Base-by-base conservation (phyloP, 1,139 yeast species). In the Yamadazyma membranifaciens region DNA sequence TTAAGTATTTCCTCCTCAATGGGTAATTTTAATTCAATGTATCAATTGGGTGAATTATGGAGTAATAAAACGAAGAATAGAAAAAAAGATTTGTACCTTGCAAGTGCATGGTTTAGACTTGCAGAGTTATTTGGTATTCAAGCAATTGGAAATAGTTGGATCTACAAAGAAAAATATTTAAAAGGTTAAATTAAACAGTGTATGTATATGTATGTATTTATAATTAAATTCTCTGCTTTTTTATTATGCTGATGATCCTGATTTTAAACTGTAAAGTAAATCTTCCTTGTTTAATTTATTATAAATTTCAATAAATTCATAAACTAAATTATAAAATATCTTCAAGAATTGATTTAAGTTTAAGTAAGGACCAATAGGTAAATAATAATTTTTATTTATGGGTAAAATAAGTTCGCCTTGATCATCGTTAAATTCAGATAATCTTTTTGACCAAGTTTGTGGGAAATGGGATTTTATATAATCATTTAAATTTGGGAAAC, bases 61-160 rank as follows among this genome's bases (percentile, higher is more conserved):
- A 67, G 79, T 48, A 70, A 74, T 30, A 80, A 76, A 50, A 74
- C 86, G 1, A 71, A 73, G 41, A 53, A 57, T 37, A 75, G 70
- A 37, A 81, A 80, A 59, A 82, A 80, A 52, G 87, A 87, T 55
- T 60, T 73, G 38, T 60, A 64, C 38, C 66, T 76, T 51, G 89
- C 95, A 2, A 87, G 94, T 2, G 78, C 81, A 10, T 81, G 91
- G 80, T 75, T 81, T 46, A 67, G 94, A 38, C 62, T 80, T 32
- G 84, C 88, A 17, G 91, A 81, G 40, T 65, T 73, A 12, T 73
- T 75, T 49, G 94, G 92, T 1, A 77, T 77, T 16, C 77, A 73
- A 49, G 65, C 82, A 45, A 77, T 83, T 29, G 91, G 91, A 1
- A 82, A 84, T 46, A 78, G 83, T 44, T 86, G 94, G 94, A 83